Base-by-base conservation (phyloP, 805 yeast species). In the Ascoidea asiatica region DNA sequence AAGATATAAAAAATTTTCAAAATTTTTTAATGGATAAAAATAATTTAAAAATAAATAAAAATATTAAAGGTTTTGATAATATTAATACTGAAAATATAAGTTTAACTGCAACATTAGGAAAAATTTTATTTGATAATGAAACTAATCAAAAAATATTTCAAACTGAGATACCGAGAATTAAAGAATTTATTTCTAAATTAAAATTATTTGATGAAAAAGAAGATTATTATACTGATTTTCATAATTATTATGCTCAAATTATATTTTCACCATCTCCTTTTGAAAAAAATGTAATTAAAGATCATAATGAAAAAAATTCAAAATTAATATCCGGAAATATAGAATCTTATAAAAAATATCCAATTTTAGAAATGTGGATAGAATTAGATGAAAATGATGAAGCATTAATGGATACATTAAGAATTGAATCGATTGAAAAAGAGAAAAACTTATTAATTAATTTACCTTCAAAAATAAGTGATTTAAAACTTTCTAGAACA, bases 281-380 rank as follows among this genome's bases (percentile, higher is more conserved):
- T 53, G 46, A 51, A 45, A n/a, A 44, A 5, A 15, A 39, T 19
- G 17, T 17, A 21, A 21, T 40, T 19, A 13, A 39, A 3, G 39
- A 47, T 8, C 47, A 46, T 5, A 53, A 53, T 7, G 42, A 23
- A 6, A 33, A 41, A 8, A 17, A 37, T 8, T 19, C 38, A 17
- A 38, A 40, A 19, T 18, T 39, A 8, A 35, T 21, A n/a, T 37
- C 15, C 5, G 40, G 43, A 7, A 41, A 48, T 7, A 33, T 43
- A 11, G 48, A 36, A 5, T 40, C 48, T n/a, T 52, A 57, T 42
- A 54, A 59, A 40, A 52, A 59, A 38, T 64, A 64, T 42, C 79
- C 79, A 0, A 72, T 77, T 1, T 58, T 75, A 6, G 80, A 75
- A 52, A 56, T 75, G 40, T 72, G 77, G 75, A 56, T 67, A 39